A percentile compares a stretch with the other conserved stretches of the same genome.
phyloP scores from a whole-genome alignment of 257 asterid genomes.

The Salvia miltiorrhiza region DNA sequence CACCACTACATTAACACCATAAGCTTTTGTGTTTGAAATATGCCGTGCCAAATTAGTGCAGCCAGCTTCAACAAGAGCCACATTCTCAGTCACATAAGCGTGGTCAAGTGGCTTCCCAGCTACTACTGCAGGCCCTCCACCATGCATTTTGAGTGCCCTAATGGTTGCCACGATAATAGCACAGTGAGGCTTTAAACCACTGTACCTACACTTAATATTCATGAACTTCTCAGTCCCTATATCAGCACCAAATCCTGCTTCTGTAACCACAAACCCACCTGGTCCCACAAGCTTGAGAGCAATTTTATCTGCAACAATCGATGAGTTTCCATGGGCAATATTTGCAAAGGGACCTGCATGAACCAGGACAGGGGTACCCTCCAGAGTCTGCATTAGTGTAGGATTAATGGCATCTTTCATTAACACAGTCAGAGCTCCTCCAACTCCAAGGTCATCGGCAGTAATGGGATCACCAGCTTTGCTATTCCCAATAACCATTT shows the following conservation, averaged over 20 bases:
- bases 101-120: conserved; percentile 96
- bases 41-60: conserved; percentile 83
- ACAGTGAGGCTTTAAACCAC: conserved; percentile 88
- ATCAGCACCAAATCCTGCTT: conserved; percentile 98
- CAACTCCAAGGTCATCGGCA: conserved; percentile 96
- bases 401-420: conserved; percentile 98
- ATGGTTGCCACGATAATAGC: conserved; percentile 91
- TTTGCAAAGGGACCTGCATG: conserved; percentile 98
- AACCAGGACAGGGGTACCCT: conserved; percentile 93
- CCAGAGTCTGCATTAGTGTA: conserved; percentile 96
- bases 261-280: conserved; percentile 92
- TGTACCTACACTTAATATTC: conserved; percentile 94
- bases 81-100: conserved; percentile 87
- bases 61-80: conserved; percentile 89
- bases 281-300: conserved; percentile 92
- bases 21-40: conserved; percentile 70
- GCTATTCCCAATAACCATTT: conserved; percentile 96
- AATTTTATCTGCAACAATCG: conserved; percentile 89
- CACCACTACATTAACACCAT: conserved; percentile 94
- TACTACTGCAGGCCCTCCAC: conserved; percentile 92
- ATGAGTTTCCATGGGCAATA: conserved; percentile 96
- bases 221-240: conserved; percentile 94
- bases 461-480: conserved; percentile 90
- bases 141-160: conserved; percentile 97
- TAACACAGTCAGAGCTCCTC: conserved; percentile 90